Percentiles rank a stretch among this genome's conserved stretches.
These are phyloP conservation scores for Entonaema liquescens DNA, from an alignment of 495 filamentous ascomycete species.

Conservation along the genomic window DNA sequence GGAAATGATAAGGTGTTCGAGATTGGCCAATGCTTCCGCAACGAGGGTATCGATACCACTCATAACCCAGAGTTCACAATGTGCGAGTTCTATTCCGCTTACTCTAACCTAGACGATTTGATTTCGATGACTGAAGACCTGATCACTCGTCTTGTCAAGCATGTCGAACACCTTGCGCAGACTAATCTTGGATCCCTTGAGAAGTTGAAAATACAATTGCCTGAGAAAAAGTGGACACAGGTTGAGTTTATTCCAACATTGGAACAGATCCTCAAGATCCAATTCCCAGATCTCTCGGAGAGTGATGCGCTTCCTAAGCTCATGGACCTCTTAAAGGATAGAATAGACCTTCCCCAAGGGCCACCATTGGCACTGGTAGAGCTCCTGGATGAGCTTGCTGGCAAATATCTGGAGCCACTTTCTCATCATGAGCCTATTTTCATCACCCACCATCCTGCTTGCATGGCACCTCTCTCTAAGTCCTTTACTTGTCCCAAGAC, in stretches of 20 bases:
- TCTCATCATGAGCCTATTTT: conserved; percentile 78
- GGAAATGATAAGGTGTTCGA: conserved; percentile 93
- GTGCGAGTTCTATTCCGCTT: conserved; percentile 95
- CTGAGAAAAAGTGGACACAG: conserved; percentile 59
- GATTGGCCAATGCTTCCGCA: conserved; percentile 91
- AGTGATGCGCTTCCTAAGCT: conserved; percentile 65
- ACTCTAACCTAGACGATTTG: conserved; percentile 78
- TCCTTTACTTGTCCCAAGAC: conserved; percentile 71
- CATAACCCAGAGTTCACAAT: conserved; percentile 98
- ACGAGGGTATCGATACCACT: conserved; percentile 91
- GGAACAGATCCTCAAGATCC: conserved; percentile 67
- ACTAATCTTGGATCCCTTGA: conserved; percentile 56
- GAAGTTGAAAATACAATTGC: conserved; percentile 57
- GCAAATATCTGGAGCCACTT: conserved; percentile 74
- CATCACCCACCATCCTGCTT: conserved; percentile 90
- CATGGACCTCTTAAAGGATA: conserved; percentile 61
- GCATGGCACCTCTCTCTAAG: conserved; percentile 91
- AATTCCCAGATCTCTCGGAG: conserved; percentile 72
- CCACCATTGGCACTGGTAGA: conserved; percentile 72
- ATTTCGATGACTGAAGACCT: conserved; percentile 77
- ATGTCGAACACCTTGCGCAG: conserved; percentile 60
- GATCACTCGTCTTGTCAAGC: conserved; percentile 64
- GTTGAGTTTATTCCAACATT: conserved; percentile 86
- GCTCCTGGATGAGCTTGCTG: conserved; percentile 84
- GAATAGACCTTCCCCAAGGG: conserved; percentile 61